phyloP scores from a whole-genome alignment of 805 yeast species.

The Candida rishiriensis region DNA sequence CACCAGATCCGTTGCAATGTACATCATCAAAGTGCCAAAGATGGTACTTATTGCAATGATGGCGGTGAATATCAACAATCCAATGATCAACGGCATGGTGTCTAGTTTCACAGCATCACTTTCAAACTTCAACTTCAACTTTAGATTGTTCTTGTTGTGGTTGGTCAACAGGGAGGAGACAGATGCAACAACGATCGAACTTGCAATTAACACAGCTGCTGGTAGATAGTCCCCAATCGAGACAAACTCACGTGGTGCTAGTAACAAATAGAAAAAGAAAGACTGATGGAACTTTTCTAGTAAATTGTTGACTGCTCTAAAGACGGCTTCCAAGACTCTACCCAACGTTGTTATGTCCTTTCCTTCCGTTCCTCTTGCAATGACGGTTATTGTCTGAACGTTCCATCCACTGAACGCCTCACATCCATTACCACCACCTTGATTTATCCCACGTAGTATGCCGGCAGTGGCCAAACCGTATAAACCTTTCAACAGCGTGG shows the following conservation, averaged over 20 bases:
- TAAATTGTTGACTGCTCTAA: constrained; percentile 85
- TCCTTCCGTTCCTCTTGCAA: constrained; percentile 51
- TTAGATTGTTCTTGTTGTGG: constrained; percentile 25
- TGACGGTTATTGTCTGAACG: constrained; percentile 80
- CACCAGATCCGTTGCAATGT: constrained; percentile 2
- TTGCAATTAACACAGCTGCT: constrained; percentile 68
- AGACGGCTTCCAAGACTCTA: constrained; percentile 78
- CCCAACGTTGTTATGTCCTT: constrained; percentile 89
- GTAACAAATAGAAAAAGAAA: constrained; percentile 82
- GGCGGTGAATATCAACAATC: constrained; percentile 29
- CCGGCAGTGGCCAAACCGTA: constrained; percentile 69
- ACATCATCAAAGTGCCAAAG: constrained; percentile 24
- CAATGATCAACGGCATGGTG: constrained; percentile 23
- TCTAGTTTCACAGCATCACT: constrained; percentile 15
- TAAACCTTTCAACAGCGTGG: constrained; percentile 62
- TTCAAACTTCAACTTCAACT: constrained; percentile 2
- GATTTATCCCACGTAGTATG: constrained; percentile 25
- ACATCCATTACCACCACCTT: constrained; percentile 50
- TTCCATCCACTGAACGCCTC: constrained; percentile 97
- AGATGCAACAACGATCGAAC: constrained; percentile 66
- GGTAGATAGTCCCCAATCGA: constrained; percentile 94
- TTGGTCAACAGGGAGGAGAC: constrained; percentile 49
- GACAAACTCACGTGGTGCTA: constrained; percentile 76
- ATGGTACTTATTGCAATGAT: constrained; percentile 15
- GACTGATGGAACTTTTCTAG: constrained; percentile 96